A percentile compares a stretch with the other conserved stretches of the same genome.
phyloP scores from a whole-genome alignment of 306 rosid genomes.

The Corylus heterophylla region DNA sequence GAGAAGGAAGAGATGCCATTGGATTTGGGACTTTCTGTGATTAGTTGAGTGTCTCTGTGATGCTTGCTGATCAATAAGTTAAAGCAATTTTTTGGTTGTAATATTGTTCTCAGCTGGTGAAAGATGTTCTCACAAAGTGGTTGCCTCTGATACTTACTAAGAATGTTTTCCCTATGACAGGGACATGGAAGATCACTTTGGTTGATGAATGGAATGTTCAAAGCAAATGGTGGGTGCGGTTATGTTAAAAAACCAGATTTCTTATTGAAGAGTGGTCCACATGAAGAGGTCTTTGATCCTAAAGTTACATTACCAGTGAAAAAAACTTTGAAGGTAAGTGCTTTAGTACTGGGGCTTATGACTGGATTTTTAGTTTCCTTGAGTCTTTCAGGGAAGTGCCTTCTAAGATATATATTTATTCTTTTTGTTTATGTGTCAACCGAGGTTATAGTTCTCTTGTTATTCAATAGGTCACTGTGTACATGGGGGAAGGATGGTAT shows the following conservation, averaged over 20 bases:
- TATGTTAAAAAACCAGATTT: slow-evolving; percentile 92
- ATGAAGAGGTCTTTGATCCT: slow-evolving; percentile 73
- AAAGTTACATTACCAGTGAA: slow-evolving; percentile 55
- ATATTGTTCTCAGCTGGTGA: slow-evolving; percentile 7
- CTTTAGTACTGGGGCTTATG: slow-evolving; percentile 17
- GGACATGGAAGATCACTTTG: slow-evolving; percentile 95
- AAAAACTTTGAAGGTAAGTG: slow-evolving; percentile 70
- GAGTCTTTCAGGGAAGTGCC: slow-evolving; percentile 13
- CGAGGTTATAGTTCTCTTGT: slow-evolving; percentile 25
- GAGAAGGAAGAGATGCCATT: not conserved
- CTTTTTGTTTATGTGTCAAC: slow-evolving; percentile 21
- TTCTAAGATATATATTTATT: not conserved
- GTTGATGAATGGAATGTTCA: slow-evolving; percentile 99
- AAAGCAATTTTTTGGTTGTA: not conserved
- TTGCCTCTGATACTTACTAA: slow-evolving; percentile 13
- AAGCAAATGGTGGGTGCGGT: slow-evolving; percentile 91
- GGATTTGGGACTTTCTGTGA: not conserved
- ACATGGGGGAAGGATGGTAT: slow-evolving; percentile 98
- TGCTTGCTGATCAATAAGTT: not conserved
- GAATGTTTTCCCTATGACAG: slow-evolving; percentile 44
- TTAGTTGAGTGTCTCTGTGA: not conserved
- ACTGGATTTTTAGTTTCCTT: not conserved
- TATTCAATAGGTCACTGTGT: slow-evolving; percentile 69
- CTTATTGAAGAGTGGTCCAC: slow-evolving; percentile 50
- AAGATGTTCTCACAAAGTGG: not conserved